Base-by-base conservation (phyloP, 1,284 basidiomycete species). In the Bondarzewia mesenterica region DNA sequence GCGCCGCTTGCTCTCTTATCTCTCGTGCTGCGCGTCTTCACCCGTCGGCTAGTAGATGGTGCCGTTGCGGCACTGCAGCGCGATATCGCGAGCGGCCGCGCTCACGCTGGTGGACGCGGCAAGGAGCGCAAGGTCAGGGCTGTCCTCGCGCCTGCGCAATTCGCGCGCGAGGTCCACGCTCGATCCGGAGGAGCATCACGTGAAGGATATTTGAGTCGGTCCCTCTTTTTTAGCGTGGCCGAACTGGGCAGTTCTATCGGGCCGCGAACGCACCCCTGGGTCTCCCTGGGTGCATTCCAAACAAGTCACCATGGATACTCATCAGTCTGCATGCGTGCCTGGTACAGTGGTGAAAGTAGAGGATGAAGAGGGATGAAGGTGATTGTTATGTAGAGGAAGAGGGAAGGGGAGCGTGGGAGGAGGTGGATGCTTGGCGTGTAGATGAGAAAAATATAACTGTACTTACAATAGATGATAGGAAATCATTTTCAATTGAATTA, bases 1-100 rank as follows among this genome's bases (percentile, higher is more conserved):
- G 70, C 70, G 20, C 70, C 77, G 8, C 62, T 65, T 49, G 75
- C 74, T 4, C 51, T 73, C 27, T 60, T 82, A 22, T 64, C 73
- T 8, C 54, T 75, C 15, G 57, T 64, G 8, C 58, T 68, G 23
- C 63, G 64, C 50, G 54, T 50, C 23, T 67, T 75, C 45, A 49
- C 72, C 6, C 61, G 60, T n/a, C 52, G 53, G 0, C 39, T 57
- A 16, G 16, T 57, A 15, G 14, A 40, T 22, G 29, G 47, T 8
- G 49, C 47, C 6, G 38, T 47, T 38, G 48, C 43, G 27, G 43
- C 47, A n/a, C 26, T 48, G 27, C 8, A 42, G 8, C 38, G 15
- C 8, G 53, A 54, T 23, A 10, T 42, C 12, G 10, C 26, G 20
- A 35, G 26, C 23, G 29, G 7, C 7, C 45, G 20, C 12, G 21